Evolutionary conservation across 768 basidiomycete genomes (phyloP).

Genomic region (Pisolithus marmoratus): DNA sequence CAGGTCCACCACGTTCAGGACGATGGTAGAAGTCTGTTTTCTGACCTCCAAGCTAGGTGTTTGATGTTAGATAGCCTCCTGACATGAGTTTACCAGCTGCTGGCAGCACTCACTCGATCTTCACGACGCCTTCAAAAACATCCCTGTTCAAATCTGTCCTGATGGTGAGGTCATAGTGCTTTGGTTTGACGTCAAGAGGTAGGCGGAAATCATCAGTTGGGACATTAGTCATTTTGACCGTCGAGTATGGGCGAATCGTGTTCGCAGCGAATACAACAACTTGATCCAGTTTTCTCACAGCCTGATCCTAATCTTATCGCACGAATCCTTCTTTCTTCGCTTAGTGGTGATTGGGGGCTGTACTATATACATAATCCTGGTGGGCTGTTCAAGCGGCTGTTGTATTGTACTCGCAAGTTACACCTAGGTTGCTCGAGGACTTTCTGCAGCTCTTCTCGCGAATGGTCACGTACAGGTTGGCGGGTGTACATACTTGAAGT

Average conservation of each 20-base stretch:
- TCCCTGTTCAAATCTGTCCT: constrained; percentile 78
- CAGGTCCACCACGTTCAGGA: constrained; percentile 61
- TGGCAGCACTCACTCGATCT: constrained; percentile 48
- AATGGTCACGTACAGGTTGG: no score
- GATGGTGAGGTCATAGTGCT: constrained; percentile 74
- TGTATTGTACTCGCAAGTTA: no score
- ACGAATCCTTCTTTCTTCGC: no score
- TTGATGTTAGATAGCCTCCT: neutral
- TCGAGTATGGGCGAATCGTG: constrained; percentile 4
- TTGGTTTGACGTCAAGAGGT: constrained; percentile 60
- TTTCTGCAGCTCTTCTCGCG: no score
- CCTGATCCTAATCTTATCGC: no score
- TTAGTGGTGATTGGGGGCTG: no score
- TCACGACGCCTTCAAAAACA: constrained; percentile 71
- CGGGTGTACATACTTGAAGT: no score
- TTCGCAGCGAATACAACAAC: no score
- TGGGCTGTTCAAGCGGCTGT: no score
- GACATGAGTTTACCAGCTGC: neutral
- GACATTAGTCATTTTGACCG: constrained; percentile 4
- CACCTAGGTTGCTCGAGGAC: no score
- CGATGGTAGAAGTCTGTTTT: constrained; percentile 52
- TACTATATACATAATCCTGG: no score
- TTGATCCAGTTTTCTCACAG: no score
- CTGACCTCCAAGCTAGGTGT: constrained; percentile 53
- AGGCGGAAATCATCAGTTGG: constrained; percentile 39